Evolutionary conservation across 192 early-diverging fungal genomes (phyloP), one percentile per base, ranked within the genome.

Genomic region (Thamnidium elegans): DNA sequence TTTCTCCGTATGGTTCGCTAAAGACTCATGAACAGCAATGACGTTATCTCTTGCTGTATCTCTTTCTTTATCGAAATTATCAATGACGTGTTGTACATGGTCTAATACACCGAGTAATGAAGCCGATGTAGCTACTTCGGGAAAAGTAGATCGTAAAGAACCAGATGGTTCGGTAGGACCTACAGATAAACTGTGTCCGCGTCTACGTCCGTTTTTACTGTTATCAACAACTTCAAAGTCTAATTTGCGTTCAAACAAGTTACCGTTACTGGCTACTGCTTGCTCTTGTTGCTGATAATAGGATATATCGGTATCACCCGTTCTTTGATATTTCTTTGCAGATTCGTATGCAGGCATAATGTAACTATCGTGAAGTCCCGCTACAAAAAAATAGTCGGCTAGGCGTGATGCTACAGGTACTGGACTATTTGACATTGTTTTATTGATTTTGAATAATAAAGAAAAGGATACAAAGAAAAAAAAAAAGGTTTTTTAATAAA

Each of bases 361-460:
- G 21, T 73, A 44, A 2, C 34, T 47, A 39, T 73, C 71, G 39
- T 68, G 66, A 13, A 73, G 56, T 26, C 71, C 71, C 1, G 56
- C 61, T 14, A 73, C 71, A 58, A 68, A 73, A 21, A 73, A 73
- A 23, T 73, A 73, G 15, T 73, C 71, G n/a, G 71, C 71, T 30
- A 73, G 7, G 6, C 69, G 63, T 45, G 55, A 31, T 32, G 52
- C 20, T 21, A 54, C 47, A 26, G 31, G 2, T 20, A 54, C 15
- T 17, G 23, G 44, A 17, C 15, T 54, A 9, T 51, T 36, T 51
- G 54, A 54, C 3, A 51, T n/a, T n/a, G n/a, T n/a, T n/a, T n/a
- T 51, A 36, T 9, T 56, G 19, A 8, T 0, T 39, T 39, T 39
- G 21, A 17, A 34, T 56, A 17, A 3, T 48, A 39, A 36, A 19